Percentiles rank a stretch among this genome's conserved stretches.
phyloP scores from a whole-genome alignment of 768 basidiomycete species.

The Austroboletus festivus region DNA sequence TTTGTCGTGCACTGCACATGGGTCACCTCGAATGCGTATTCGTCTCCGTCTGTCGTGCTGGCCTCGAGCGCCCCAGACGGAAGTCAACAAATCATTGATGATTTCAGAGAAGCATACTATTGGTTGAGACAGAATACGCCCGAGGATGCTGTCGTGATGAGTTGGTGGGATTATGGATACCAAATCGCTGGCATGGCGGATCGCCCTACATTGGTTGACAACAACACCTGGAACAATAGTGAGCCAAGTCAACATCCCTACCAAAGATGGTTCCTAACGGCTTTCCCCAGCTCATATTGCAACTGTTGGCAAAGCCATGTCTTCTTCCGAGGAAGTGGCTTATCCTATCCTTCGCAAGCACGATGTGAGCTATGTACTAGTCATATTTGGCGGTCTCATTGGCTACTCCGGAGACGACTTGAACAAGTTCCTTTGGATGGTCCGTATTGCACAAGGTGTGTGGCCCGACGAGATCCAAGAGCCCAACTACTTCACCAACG shows the following conservation, averaged over 20 bases:
- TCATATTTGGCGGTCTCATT: conserved; percentile 95
- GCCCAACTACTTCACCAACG: conserved; percentile 88
- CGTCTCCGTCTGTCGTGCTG: conserved; percentile 95
- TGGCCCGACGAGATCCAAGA: conserved; percentile 99
- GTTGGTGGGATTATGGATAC: conserved; percentile 99
- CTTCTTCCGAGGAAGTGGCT: conserved; percentile 87
- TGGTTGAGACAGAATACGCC: conserved; percentile 97
- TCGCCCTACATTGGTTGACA: conserved; percentile 92
- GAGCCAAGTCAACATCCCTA: conserved; percentile 31
- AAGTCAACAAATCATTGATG: conserved; percentile 92
- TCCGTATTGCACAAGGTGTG: conserved; percentile 89
- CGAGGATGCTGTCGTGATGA: conserved; percentile 91
- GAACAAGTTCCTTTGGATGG: conserved; percentile 99
- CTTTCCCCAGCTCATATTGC: conserved; percentile 80
- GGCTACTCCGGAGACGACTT: conserved; percentile 99
- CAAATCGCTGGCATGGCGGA: conserved; percentile 99
- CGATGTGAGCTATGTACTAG: conserved; percentile 94
- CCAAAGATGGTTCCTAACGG: conserved; percentile 5
- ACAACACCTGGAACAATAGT: conserved; percentile 99
- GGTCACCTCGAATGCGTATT: conserved; percentile 93
- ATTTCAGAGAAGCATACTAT: conserved; percentile 99
- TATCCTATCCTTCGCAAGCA: conserved; percentile 97
- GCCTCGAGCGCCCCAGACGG: conserved; percentile 80
- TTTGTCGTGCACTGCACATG: conserved; percentile 97
- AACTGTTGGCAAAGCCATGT: conserved; percentile 98